Conservation (phyloP, 768 basidiomycete species). For the Mycena galopus region DNA sequence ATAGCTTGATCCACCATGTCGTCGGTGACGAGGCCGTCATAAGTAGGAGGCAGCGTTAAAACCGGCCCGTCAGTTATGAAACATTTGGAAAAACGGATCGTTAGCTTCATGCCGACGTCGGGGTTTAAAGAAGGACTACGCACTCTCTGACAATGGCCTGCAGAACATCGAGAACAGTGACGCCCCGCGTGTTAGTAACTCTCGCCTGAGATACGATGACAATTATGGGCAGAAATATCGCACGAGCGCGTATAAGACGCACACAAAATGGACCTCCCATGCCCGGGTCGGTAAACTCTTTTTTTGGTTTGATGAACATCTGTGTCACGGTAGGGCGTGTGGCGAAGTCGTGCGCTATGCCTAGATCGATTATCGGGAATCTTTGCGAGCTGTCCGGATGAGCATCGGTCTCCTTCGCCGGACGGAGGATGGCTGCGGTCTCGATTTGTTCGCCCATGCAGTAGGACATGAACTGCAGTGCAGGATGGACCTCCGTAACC, state of each 20-base stretch:
- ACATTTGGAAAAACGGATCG: background rate
- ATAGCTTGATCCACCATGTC: conserved; percentile 7
- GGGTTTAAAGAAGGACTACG: background rate
- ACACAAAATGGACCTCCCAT: conserved; percentile 5
- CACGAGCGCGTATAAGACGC: background rate
- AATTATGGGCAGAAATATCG: background rate
- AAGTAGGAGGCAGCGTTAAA: background rate
- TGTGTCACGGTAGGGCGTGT: conserved; percentile 15
- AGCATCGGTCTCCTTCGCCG: background rate
- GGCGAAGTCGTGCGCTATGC: conserved; percentile 7
- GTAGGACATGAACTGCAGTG: conserved; percentile 10
- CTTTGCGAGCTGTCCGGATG: background rate
- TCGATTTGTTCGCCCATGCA: background rate
- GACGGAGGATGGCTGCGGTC: conserved; percentile 4
- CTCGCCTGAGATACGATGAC: background rate
- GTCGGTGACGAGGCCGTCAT: background rate
- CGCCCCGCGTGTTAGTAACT: background rate
- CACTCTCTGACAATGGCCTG: conserved; percentile 9
- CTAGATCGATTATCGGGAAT: conserved; percentile 8
- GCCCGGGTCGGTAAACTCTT: background rate
- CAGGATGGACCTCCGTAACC: background rate
- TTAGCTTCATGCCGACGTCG: background rate
- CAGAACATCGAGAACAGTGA: conserved; percentile 2
- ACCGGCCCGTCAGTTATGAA: background rate
- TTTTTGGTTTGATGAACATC: background rate